A percentile compares a stretch with the other conserved stretches of the same genome.
These are phyloP conservation scores for Neolecta irregularis DNA, from an alignment of 1,139 yeast genomes.

Conservation along the genomic window DNA sequence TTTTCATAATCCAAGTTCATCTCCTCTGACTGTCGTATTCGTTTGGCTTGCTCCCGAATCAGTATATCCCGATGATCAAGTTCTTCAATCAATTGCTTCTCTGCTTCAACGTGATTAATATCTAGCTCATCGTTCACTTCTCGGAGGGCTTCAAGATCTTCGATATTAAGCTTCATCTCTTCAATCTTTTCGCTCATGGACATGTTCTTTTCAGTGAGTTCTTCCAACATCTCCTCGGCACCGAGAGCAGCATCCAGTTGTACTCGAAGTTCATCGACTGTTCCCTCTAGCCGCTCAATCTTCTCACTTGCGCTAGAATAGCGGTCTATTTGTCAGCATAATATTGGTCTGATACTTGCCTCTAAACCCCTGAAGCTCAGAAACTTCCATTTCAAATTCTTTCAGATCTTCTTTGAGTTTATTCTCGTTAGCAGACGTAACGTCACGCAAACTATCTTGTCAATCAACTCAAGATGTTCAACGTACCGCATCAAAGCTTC, in stretches of 20 bases:
- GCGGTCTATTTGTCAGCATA: constrained; percentile 18
- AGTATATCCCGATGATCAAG: constrained; percentile 20
- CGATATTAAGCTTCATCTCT: constrained; percentile 27
- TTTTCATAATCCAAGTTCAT: constrained; percentile 18
- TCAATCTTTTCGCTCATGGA: constrained; percentile 30
- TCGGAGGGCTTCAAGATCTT: constrained; percentile 45
- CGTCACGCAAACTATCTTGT: constrained; percentile 22
- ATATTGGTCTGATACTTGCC: constrained; percentile 10
- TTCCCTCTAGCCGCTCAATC: constrained; percentile 28
- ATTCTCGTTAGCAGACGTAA: constrained; percentile 25
- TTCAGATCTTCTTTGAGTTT: constrained; percentile 29
- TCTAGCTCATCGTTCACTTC: constrained; percentile 52
- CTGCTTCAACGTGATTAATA: constrained; percentile 38
- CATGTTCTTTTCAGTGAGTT: constrained; percentile 40
- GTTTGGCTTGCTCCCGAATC: constrained; percentile 16
- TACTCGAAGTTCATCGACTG: constrained; percentile 33
- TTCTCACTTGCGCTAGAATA: constrained; percentile 21
- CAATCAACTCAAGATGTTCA: background rate
- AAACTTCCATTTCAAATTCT: constrained; percentile 20
- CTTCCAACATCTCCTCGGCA: constrained; percentile 35
- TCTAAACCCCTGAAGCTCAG: constrained; percentile 10
- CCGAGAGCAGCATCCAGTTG: constrained; percentile 26
- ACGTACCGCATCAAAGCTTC: constrained; percentile 22
- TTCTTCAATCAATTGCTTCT: constrained; percentile 36
- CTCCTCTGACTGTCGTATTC: constrained; percentile 11